Percentiles rank a stretch among this genome's conserved stretches.
These are phyloP conservation scores for Irpex lacteus DNA, from an alignment of 1,284 basidiomycete genomes.

Conservation along the genomic window DNA sequence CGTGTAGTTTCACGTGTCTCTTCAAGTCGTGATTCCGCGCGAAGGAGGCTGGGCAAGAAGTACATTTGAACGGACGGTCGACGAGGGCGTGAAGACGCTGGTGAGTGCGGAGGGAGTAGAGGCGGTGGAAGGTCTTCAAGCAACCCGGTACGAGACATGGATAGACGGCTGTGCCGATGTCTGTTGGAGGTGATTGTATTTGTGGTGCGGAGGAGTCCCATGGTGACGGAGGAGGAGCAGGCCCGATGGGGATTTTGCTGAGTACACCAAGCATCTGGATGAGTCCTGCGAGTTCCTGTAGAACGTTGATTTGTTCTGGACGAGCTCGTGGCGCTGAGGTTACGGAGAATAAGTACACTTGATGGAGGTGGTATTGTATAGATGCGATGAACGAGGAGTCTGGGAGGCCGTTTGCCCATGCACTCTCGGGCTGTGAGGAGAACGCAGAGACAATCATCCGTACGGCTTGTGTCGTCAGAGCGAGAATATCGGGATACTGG, in stretches of 20 bases:
- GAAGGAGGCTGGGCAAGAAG: slow-evolving; percentile 66
- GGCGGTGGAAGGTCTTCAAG: slow-evolving; percentile 60
- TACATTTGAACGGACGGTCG: slow-evolving; percentile 63
- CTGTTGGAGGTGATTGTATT: slow-evolving; percentile 27
- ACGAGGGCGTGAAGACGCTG: slow-evolving; percentile 55
- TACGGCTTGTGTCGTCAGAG: slow-evolving; percentile 55
- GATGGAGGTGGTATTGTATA: slow-evolving; percentile 66
- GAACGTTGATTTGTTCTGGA: slow-evolving; percentile 43
- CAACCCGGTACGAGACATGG: slow-evolving; percentile 64
- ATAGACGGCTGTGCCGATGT: slow-evolving; percentile 72
- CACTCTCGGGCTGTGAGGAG: slow-evolving; percentile 21
- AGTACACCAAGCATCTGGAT: slow-evolving; percentile 77
- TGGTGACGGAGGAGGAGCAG: slow-evolving; percentile 32
- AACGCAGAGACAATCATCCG: slow-evolving; percentile 41
- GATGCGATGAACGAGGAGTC: slow-evolving; percentile 58
- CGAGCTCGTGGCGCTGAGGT: slow-evolving; percentile 58
- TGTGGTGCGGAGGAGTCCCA: slow-evolving; percentile 23
- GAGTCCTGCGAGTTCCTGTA: slow-evolving; percentile 72
- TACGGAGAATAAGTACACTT: slow-evolving; percentile 71
- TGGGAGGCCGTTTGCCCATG: slow-evolving; percentile 31
- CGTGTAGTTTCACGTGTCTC: slow-evolving; percentile 66
- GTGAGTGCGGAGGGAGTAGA: slow-evolving; percentile 66
- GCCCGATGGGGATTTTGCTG: slow-evolving; percentile 67
- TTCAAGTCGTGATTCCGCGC: slow-evolving; percentile 75
- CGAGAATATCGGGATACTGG: slow-evolving; percentile 37